Percentiles rank a stretch among this genome's conserved stretches.
Evolutionary conservation across 176 grass and related monocot genomes (phyloP).

Genomic region (Oryza officinalis): DNA sequence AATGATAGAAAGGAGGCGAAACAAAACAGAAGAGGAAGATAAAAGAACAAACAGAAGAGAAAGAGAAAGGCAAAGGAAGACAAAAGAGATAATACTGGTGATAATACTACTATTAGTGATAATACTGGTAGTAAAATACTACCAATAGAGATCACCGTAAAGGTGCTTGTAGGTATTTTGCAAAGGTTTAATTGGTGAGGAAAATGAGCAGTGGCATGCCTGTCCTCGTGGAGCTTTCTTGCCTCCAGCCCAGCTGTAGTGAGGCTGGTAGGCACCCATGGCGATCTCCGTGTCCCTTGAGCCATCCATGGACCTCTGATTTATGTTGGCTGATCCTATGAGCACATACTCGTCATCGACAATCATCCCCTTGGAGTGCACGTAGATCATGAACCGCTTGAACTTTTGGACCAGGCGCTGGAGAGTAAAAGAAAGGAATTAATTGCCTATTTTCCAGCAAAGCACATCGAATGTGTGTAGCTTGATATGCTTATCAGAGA

Average conservation of each 20-base stretch:
- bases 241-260: conserved; percentile 52
- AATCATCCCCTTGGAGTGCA: conserved; percentile 77
- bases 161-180: no score
- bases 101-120: no score
- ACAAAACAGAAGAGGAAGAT: no score
- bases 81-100: no score
- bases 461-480: neutral
- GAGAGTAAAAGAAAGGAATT: neutral
- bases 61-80: no score
- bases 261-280: conserved; percentile 69
- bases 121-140: no score
- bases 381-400: conserved; percentile 82
- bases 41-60: no score
- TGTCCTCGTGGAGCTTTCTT: conserved; percentile 49
- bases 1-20: no score
- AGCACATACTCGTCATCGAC: conserved; percentile 68
- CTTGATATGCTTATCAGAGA: neutral
- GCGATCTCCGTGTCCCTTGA: conserved; percentile 71
- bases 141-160: no score
- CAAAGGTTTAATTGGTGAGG: no score
- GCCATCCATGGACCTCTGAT: conserved; percentile 78
- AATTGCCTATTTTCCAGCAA: neutral
- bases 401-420: conserved; percentile 57
- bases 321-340: conserved; percentile 75
- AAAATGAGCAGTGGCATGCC: neutral